These are phyloP conservation scores for Tricholoma saponaceum DNA, from an alignment of 768 basidiomycete species.

Conservation along the genomic window DNA sequence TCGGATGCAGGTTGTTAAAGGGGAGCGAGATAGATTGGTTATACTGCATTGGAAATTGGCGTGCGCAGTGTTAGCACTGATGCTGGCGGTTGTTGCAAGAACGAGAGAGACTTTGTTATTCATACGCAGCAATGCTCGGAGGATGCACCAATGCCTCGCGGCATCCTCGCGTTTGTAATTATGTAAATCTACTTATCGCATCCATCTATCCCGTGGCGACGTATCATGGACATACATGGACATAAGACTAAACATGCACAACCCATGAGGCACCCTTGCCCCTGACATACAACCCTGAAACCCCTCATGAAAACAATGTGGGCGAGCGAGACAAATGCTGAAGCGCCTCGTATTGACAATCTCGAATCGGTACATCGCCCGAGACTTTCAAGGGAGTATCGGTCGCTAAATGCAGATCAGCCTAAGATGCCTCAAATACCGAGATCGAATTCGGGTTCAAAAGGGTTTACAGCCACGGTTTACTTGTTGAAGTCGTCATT, in stretches of 20 bases:
- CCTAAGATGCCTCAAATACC: no score
- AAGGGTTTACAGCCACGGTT: no score
- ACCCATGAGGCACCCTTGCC: slow-evolving; percentile 16
- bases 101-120: background rate
- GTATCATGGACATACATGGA: slow-evolving; percentile 6
- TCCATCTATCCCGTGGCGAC: slow-evolving; percentile 5
- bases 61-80: background rate
- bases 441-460: no score
- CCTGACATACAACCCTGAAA: no score
- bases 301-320: no score
- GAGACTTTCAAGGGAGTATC: no score
- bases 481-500: no score
- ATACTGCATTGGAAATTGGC: background rate
- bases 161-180: background rate
- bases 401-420: no score
- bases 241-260: slow-evolving; percentile 11
- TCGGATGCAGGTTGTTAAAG: slow-evolving; percentile 4
- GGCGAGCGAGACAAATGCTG: no score
- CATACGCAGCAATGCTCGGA: background rate
- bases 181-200: slow-evolving; percentile 1
- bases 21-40: background rate
- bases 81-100: background rate
- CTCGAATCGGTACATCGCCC: no score
- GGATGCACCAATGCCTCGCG: background rate
- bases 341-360: no score